Percentiles rank a stretch among this genome's conserved stretches.
Evolutionary conservation across 768 basidiomycete species (phyloP).

Genomic region (Boletellus emodensis): DNA sequence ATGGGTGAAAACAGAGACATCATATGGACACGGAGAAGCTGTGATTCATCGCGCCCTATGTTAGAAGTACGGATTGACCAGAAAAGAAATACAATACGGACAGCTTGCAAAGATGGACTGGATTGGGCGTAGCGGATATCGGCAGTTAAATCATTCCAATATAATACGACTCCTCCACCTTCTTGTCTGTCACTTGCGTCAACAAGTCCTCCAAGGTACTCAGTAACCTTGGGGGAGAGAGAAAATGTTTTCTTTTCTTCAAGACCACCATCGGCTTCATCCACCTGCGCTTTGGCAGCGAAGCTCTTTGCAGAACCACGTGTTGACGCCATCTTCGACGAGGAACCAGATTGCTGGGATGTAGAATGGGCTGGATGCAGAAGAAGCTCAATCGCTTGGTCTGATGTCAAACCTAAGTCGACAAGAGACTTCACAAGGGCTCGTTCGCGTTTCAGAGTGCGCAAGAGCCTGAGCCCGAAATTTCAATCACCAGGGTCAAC

Average conservation of each 20-base stretch:
- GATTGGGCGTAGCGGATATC: constrained; percentile 62
- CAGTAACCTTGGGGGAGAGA: constrained; percentile 40
- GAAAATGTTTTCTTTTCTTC: constrained; percentile 75
- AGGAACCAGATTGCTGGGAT: constrained; percentile 39
- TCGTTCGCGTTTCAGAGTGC: constrained; percentile 72
- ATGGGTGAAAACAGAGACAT: constrained; percentile 68
- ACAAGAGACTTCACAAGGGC: constrained; percentile 54
- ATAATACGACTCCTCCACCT: constrained; percentile 67
- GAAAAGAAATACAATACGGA: constrained; percentile 28
- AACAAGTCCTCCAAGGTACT: constrained; percentile 62
- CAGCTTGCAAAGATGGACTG: constrained; percentile 47
- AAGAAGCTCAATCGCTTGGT: constrained; percentile 69
- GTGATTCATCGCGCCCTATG: constrained; percentile 1
- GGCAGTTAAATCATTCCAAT: constrained; percentile 90
- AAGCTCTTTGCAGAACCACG: constrained; percentile 11
- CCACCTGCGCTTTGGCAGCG: constrained; percentile 1
- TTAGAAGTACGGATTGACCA: background rate
- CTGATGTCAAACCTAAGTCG: constrained; percentile 55
- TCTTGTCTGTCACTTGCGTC: constrained; percentile 88
- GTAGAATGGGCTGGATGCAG: constrained; percentile 57
- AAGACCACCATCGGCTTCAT: constrained; percentile 54
- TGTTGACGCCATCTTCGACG: background rate
- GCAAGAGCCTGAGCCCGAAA: constrained; percentile 48
- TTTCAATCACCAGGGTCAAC: constrained; percentile 3
- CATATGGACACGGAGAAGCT: constrained; percentile 26